These are phyloP conservation scores for Nicotiana obtusifolia DNA, from an alignment of 257 asterid genomes.

Conservation along the genomic window DNA sequence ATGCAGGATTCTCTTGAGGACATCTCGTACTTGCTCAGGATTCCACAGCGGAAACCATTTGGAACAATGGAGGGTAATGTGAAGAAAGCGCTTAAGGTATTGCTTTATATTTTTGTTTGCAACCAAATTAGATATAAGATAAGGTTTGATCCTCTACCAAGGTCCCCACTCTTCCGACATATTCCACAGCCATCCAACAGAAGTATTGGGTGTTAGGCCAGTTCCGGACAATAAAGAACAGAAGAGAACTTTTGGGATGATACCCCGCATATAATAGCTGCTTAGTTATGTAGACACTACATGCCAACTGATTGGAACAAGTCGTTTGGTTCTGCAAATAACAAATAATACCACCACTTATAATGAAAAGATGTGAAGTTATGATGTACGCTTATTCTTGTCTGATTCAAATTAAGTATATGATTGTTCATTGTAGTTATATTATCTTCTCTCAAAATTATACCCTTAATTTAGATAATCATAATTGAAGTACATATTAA, in stretches of 20 bases:
- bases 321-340: neutral
- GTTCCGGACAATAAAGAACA: neutral
- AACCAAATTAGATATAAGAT: neutral
- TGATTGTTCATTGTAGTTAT: neutral
- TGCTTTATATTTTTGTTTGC: neutral
- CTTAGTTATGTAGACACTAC: neutral
- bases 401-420: neutral
- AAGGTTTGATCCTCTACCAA: neutral
- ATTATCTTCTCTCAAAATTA: neutral
- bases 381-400: neutral
- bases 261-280: neutral
- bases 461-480: neutral
- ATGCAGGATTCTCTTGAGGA: conserved; percentile 88
- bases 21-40: conserved; percentile 88
- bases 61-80: conserved; percentile 99
- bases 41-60: conserved; percentile 94
- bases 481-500: neutral
- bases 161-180: neutral
- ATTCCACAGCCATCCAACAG: neutral
- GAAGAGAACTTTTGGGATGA: neutral
- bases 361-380: neutral
- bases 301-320: neutral
- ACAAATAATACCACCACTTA: neutral
- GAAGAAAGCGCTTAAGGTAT: conserved; percentile 88
- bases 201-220: neutral